Base-by-base conservation (phyloP, 169 alveolate genomes). In the Cryptosporidium muris region DNA sequence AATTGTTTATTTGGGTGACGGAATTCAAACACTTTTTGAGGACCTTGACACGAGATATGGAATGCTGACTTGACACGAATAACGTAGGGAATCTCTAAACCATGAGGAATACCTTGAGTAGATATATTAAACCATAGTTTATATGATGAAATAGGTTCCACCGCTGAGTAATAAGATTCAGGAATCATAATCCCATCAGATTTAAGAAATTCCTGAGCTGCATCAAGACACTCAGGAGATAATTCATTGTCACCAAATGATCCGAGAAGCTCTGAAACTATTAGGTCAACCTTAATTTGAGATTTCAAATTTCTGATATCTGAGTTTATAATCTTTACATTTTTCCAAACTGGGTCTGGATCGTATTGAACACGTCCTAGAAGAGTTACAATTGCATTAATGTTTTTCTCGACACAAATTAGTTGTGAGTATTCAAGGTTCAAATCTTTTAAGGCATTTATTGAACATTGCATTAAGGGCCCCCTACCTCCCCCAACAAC, bases 401-500 rank as follows among this genome's bases (percentile, higher is more conserved):
- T 89, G 54, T 94, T 94, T 74, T 94, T 94, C 47, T 94, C 97
- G 1, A 94, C 65, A 25, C 95, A 93, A 42, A 82, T 67, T 16
- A 94, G 80, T 47, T 65, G 80, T 40, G 51, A 54, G 16, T 81
- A 64, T 3, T 88, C 65, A 5, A 63, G 88, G 34, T 89, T 60
- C 3, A 91, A 63, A 56, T 51, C 82, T 37, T 88, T 34, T 5
- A 91, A 82, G 12, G 95, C 95, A 54, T 81, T 82, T 42, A 93
- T 25, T 37, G 92, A 92, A 63, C 92, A 88, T 37, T 90, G 65
- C n/a, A 93, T 81, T 11, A 94, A 68, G 14, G 94, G 95, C n/a
- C 96, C 97, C 62, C 97, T 80, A 1, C 97, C 97, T 42, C 95
- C 94, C 2, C 95, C 97, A 47, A 92, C 90, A 36, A 93, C 81